A percentile compares a stretch with the other conserved stretches of the same genome.
Evolutionary conservation across 2,329 filamentous ascomycete genomes (phyloP).

Genomic region (Aureobasidium sp.): DNA sequence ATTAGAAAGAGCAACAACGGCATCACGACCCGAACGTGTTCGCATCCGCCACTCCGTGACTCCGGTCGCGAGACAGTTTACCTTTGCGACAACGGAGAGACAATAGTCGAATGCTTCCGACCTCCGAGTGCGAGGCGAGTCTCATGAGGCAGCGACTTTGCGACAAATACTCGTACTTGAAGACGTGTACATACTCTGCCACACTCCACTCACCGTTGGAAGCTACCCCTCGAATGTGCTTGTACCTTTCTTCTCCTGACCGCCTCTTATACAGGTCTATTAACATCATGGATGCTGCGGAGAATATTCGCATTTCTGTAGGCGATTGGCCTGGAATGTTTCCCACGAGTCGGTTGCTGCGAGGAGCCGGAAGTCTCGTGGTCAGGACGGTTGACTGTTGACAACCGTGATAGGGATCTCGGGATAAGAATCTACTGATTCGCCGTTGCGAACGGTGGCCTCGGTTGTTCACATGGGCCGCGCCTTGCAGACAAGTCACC

Average conservation of each 20-base stretch:
- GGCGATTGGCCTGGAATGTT: not conserved
- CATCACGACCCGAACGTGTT: not conserved
- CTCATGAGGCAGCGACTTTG: not conserved
- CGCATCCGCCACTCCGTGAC: not conserved
- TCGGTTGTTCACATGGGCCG: not conserved
- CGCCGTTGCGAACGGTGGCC: not conserved
- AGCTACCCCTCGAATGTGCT: not conserved
- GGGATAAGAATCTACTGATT: conserved; percentile 3
- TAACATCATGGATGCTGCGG: not conserved
- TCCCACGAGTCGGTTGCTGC: not conserved
- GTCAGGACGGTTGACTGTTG: not conserved
- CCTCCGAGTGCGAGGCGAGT: not conserved
- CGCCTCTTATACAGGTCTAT: not conserved
- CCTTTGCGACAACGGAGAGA: not conserved
- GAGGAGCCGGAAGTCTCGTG: conserved; percentile 5
- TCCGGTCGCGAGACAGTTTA: not conserved
- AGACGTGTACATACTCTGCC: not conserved
- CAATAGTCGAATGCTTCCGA: not conserved
- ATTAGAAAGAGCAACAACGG: not conserved
- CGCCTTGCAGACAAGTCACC: conserved; percentile 2
- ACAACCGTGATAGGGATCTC: not conserved
- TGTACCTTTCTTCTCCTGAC: too few species aligned
- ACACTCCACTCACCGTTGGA: not conserved
- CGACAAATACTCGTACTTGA: not conserved
- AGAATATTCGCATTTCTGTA: not conserved